Percentiles rank a stretch among this genome's conserved stretches.
phyloP scores from a whole-genome alignment of 2,329 filamentous ascomycete genomes.

The Dichotomopilus funicola region DNA sequence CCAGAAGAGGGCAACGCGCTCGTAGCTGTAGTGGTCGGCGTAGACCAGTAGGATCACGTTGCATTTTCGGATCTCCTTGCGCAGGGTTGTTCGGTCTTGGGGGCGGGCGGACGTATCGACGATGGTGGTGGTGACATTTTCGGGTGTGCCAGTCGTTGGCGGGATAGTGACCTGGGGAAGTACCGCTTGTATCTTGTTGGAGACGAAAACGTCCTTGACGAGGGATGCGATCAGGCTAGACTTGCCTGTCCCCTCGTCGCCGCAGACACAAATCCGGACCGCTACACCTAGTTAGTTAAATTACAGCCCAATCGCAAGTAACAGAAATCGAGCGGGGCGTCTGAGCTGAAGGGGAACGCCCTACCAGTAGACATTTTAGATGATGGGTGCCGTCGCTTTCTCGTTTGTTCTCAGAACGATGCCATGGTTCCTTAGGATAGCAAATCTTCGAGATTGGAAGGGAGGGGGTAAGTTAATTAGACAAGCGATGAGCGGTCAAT shows the following conservation, averaged over 20 bases:
- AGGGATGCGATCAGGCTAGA: constrained; percentile 89
- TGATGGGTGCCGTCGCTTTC: not conserved
- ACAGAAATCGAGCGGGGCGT: not conserved
- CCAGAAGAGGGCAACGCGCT: constrained; percentile 95
- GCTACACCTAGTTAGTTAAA: constrained; percentile 8
- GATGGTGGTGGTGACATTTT: constrained; percentile 95
- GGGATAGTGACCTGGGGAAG: constrained; percentile 94
- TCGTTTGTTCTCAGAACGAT: not conserved
- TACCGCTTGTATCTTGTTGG: constrained; percentile 89
- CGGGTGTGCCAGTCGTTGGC: constrained; percentile 83
- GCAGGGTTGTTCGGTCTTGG: constrained; percentile 81
- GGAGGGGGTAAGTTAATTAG: not conserved
- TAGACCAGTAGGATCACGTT: constrained; percentile 97
- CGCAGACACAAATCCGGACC: constrained; percentile 93
- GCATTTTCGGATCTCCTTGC: constrained; percentile 91
- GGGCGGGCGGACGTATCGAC: constrained; percentile 95
- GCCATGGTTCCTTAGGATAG: not conserved
- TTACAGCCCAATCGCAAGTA: not conserved
- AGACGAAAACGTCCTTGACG: constrained; percentile 95
- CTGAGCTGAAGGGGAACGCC: not conserved
- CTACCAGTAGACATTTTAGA: constrained; percentile 21
- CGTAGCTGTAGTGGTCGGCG: constrained; percentile 98
- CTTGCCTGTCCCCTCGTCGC: constrained; percentile 93
- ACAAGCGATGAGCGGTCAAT: not conserved
- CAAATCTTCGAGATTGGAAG: too few species aligned